A percentile compares a stretch with the other conserved stretches of the same genome.
These are phyloP conservation scores for Lepidium africanum DNA, from an alignment of 345 rosid species.

Conservation along the genomic window DNA sequence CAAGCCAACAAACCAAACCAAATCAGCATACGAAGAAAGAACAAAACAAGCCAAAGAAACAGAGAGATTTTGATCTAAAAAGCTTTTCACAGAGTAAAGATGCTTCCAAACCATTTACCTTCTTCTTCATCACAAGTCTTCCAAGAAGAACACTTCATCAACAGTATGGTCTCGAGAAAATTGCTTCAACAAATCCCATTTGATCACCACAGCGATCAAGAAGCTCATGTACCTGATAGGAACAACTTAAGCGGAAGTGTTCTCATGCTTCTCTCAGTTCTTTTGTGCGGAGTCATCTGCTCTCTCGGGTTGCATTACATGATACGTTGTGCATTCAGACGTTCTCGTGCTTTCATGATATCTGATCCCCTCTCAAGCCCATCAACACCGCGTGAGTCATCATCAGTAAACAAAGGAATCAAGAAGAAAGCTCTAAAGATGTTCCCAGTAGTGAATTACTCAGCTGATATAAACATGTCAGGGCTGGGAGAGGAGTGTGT, in stretches of 20 bases:
- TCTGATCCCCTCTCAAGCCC: conserved; percentile 26
- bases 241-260: conserved; percentile 35
- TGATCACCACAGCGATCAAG: conserved; percentile 12
- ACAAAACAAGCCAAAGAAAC: not conserved
- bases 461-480: conserved; percentile 31
- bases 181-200: conserved; percentile 29
- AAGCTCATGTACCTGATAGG: conserved; percentile 13
- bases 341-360: conserved; percentile 36
- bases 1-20: conserved; percentile 17
- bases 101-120: conserved; percentile 15
- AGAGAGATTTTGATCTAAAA: not conserved
- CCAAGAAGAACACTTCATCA: conserved; percentile 23
- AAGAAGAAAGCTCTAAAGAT: conserved; percentile 39
- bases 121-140: conserved; percentile 21
- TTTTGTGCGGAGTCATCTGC: conserved; percentile 47
- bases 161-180: conserved; percentile 28
- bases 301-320: conserved; percentile 44
- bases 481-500: conserved; percentile 50
- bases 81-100: not conserved
- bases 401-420: conserved; percentile 31
- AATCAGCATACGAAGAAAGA: not conserved
- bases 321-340: conserved; percentile 40
- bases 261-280: conserved; percentile 38
- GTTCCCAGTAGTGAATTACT: conserved; percentile 41
- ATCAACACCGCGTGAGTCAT: conserved; percentile 11